Evolutionary conservation across 2,329 filamentous ascomycete species (phyloP), one percentile per base, ranked within the genome.

Genomic region (Macrophomina pseudophaseolina): DNA sequence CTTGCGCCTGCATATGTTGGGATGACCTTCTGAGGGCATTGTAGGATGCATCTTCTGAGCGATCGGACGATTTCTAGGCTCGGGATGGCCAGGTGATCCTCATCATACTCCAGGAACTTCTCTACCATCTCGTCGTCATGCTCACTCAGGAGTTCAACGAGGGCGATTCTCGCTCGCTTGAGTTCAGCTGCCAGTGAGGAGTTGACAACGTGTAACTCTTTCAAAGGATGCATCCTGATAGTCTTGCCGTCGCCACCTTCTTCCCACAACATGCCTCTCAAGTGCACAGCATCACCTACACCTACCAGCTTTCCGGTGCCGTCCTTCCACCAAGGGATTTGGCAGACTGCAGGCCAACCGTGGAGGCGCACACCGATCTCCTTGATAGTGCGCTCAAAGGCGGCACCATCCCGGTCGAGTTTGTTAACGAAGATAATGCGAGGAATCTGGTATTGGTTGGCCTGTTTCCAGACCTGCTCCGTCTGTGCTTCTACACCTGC

Each of bases 401-500:
- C 85, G 16, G 92, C 92, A 9, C 92, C 92, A 69, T 92, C 90
- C 46, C 92, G 88, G 75, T 96, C 92, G 2, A 95, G 85, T 77
- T 96, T 96, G 80, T 96, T 96, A 72, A 95, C 86, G 70, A 90
- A 94, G 58, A 93, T 84, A 65, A 95, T 87, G 38, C 93, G 86
- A 0, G 95, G 95, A 48, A 98, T 97, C 28, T 84, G 85, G 75
- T 97, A 97, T 53, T 90, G 88, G 63, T 91, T 92, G 6, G 95
- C 94, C 69, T 97, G 95, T 14, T 87, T 85, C 95, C 95, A 99
- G 3, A 99, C 95, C 72, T 97, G 90, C 76, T 99, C 95, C 0
- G 95, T 98, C 76, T 98, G 95, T 1, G 95, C 94, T 79, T 99
- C 95, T 28, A 99, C 95, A 1, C 93, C 93, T 68, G 94, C 93